Conservation (phyloP, 2,329 filamentous ascomycete genomes). For the Mollisia scopiformis region DNA sequence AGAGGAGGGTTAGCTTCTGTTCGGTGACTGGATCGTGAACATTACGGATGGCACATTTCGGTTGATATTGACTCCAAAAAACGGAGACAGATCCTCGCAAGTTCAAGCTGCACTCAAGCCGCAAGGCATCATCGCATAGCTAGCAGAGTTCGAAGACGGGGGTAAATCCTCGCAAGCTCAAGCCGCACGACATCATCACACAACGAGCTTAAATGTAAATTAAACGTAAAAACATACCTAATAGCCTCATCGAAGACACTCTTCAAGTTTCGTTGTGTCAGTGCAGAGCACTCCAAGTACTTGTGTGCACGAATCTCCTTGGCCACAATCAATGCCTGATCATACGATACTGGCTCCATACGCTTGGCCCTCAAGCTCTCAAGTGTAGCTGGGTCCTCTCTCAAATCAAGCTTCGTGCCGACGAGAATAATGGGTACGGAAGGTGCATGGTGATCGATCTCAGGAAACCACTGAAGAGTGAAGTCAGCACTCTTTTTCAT, state of each 20-base stretch:
- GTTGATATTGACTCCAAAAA: too few relatives aligned
- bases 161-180: too few relatives aligned
- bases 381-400: constrained; percentile 82
- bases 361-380: constrained; percentile 86
- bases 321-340: constrained; percentile 84
- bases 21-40: background rate
- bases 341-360: constrained; percentile 96
- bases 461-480: constrained; percentile 82
- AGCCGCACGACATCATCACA: background rate
- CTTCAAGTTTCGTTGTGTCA: constrained; percentile 97
- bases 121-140: too few relatives aligned
- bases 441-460: constrained; percentile 96
- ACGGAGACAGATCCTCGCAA: too few relatives aligned
- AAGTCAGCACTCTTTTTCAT: constrained; percentile 11
- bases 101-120: too few relatives aligned
- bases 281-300: constrained; percentile 95
- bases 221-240: constrained; percentile 63
- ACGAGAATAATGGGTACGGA: constrained; percentile 96
- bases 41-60: too few relatives aligned
- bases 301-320: constrained; percentile 97
- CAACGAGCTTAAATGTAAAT: too few relatives aligned
- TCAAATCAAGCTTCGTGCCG: constrained; percentile 93
- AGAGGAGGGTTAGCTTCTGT: constrained; percentile 22
- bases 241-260: constrained; percentile 99
- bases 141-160: too few relatives aligned